A percentile compares a stretch with the other conserved stretches of the same genome.
Evolutionary conservation across 768 basidiomycete genomes (phyloP).

Genomic region (Agaricus subrufescens): DNA sequence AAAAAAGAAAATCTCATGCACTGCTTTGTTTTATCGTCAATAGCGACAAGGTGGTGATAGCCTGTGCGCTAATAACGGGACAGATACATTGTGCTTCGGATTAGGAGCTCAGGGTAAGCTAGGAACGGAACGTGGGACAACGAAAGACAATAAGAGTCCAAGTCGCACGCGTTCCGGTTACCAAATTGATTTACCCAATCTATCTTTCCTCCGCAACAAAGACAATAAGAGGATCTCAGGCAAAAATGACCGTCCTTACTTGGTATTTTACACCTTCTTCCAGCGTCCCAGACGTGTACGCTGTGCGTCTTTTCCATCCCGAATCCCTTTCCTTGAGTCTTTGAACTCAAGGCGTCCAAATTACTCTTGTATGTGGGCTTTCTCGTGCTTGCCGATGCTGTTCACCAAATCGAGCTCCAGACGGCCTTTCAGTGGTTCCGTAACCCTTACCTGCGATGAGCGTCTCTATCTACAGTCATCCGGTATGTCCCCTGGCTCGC

Average conservation of each 20-base stretch:
- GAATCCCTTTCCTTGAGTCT: neutral
- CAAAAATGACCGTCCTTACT: slow-evolving; percentile 5
- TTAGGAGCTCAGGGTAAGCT: neutral
- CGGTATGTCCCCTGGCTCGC: neutral
- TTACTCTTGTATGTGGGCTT: too few species aligned
- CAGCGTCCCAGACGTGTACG: neutral
- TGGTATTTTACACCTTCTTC: neutral
- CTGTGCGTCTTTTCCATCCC: neutral
- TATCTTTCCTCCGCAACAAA: neutral
- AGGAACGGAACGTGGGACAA: neutral
- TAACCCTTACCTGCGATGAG: neutral
- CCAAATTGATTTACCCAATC: neutral
- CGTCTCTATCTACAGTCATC: neutral
- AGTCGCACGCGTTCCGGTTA: slow-evolving; percentile 2
- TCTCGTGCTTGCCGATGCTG: too few species aligned
- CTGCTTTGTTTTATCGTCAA: too few species aligned
- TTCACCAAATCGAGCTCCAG: too few species aligned
- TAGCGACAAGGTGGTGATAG: too few species aligned
- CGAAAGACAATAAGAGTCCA: slow-evolving; percentile 10
- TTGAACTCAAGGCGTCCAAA: too few species aligned
- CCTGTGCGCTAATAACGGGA: neutral
- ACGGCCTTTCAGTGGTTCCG: too few species aligned
- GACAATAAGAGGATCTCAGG: slow-evolving; percentile 5
- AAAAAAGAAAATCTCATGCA: too few species aligned
- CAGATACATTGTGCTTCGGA: neutral